Base-by-base conservation (phyloP, 495 filamentous ascomycete genomes). In the Penicillium roqueforti region DNA sequence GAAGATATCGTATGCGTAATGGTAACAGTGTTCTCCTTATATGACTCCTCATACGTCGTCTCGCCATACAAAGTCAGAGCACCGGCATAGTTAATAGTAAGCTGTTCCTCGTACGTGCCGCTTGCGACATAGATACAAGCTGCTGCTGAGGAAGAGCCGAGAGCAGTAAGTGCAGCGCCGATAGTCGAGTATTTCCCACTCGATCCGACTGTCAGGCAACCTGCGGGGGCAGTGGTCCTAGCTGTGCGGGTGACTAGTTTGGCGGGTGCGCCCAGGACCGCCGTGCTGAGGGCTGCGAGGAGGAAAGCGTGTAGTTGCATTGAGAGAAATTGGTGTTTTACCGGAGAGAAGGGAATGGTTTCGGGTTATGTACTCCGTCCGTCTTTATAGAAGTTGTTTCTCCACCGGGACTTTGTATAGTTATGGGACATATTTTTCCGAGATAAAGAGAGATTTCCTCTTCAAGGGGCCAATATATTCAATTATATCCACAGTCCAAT, bases 11-110 rank as follows among this genome's bases (percentile, higher is more conserved):
- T 73, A 43, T 78, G 70, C 1, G 79, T 83, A 57, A 88, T 84
- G 19, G 78, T 86, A 13, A 86, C 84, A 5, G 72, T 72, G 59
- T 88, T 88, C 40, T 71, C 54, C 13, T 73, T 59, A 64, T 87
- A 87, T 11, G 65, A 68, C 16, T 67, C 54, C 0, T 77, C 80
- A 58, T 87, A 71, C 65, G 4, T n/a, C n/a, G 85, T 88, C 55
- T 77, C 75, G 10, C 86, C 85, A 54, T 87, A 79, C 3, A 71
- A 6, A 0, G 68, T 71, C 53, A 73, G 47, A 6, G 41, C 44
- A 19, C 66, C 66, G 2, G 46, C 50, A 36, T 68, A 72, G 11
- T 63, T 34, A 56, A 88, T 74, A 7, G 76, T 81, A n/a, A 87
- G 72, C 40, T 74, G 69, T 23, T 83, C 81, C 3, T 59, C 38